phyloP scores from a whole-genome alignment of 352 stramenopile species.

The Halophytophthora batemanensis region DNA sequence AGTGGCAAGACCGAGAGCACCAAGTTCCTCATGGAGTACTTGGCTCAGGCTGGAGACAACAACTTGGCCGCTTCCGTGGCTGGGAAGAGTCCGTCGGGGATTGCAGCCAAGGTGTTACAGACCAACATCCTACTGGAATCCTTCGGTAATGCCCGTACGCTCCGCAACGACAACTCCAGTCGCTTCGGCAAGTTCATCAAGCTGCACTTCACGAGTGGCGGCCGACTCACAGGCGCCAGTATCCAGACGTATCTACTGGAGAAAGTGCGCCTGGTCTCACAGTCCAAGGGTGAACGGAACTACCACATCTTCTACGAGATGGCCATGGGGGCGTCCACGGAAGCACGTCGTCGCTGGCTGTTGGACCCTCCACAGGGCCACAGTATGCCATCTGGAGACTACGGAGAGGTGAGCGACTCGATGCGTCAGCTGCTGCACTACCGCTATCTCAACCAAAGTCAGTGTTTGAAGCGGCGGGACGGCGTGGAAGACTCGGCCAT shows the following conservation, averaged over 20 bases:
- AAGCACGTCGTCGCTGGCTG: slow-evolving; percentile 53
- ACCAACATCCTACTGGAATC: slow-evolving; percentile 89
- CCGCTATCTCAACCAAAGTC: slow-evolving; percentile 84
- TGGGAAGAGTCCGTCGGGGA: slow-evolving; percentile 39
- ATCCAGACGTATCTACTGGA: slow-evolving; percentile 95
- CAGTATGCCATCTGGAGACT: slow-evolving; percentile 37
- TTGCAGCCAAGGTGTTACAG: slow-evolving; percentile 88
- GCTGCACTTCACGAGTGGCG: slow-evolving; percentile 78
- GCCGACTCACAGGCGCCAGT: slow-evolving; percentile 72
- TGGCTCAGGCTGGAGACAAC: slow-evolving; percentile 74
- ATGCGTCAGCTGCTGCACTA: slow-evolving; percentile 68
- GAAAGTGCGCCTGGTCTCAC: slow-evolving; percentile 88
- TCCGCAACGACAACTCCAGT: slow-evolving; percentile 90
- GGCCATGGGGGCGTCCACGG: slow-evolving; percentile 48
- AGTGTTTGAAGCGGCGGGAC: slow-evolving; percentile 79
- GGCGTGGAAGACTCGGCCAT: slow-evolving; percentile 72
- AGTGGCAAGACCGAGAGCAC: slow-evolving; percentile 89
- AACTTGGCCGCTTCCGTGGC: slow-evolving; percentile 51
- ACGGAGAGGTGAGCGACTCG: slow-evolving; percentile 35
- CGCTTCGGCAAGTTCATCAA: slow-evolving; percentile 93
- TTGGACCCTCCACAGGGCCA: slow-evolving; percentile 50
- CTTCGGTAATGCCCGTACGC: slow-evolving; percentile 86
- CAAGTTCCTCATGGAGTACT: slow-evolving; percentile 88
- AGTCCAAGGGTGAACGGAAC: slow-evolving; percentile 78
- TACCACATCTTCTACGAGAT: slow-evolving; percentile 90